These are phyloP conservation scores for Cichorium intybus DNA, from an alignment of 140 eudicot genomes.

Conservation along the genomic window DNA sequence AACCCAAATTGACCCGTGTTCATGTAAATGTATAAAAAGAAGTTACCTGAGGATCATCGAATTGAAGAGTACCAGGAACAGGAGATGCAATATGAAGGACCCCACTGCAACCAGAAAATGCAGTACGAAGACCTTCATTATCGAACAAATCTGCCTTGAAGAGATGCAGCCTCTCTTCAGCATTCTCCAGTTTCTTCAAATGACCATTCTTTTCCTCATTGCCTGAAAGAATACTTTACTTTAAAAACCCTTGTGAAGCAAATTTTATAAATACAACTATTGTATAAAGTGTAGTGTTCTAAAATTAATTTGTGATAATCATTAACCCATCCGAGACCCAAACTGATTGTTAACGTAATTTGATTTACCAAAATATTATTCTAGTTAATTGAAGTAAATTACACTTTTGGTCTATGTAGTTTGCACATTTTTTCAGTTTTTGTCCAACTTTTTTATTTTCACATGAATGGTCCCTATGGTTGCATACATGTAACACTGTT, in stretches of 20 bases:
- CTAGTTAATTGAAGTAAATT: too few species aligned
- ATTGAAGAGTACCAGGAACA: constrained; percentile 44
- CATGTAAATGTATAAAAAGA: not conserved
- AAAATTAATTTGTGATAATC: too few species aligned
- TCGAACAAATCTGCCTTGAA: constrained; percentile 62
- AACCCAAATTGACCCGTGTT: not conserved
- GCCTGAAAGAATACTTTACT: not conserved
- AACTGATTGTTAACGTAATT: too few species aligned
- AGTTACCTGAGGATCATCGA: constrained; percentile 53
- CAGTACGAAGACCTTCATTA: constrained; percentile 35
- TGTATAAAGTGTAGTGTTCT: not conserved
- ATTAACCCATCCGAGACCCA: too few species aligned
- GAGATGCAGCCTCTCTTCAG: constrained; percentile 43
- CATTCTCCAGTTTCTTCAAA: constrained; percentile 54
- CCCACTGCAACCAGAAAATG: constrained; percentile 53
- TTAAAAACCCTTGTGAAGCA: not conserved
- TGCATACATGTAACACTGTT: too few species aligned
- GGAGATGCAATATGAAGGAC: constrained; percentile 70
- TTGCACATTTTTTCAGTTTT: too few species aligned
- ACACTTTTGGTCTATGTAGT: too few species aligned
- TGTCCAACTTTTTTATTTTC: too few species aligned
- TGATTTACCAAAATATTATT: too few species aligned
- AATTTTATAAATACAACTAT: too few species aligned
- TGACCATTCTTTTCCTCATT: constrained; percentile 50
- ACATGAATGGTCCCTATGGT: too few species aligned